Conservation (phyloP, 768 basidiomycete species). For the Hebeloma cylindrosporum region DNA sequence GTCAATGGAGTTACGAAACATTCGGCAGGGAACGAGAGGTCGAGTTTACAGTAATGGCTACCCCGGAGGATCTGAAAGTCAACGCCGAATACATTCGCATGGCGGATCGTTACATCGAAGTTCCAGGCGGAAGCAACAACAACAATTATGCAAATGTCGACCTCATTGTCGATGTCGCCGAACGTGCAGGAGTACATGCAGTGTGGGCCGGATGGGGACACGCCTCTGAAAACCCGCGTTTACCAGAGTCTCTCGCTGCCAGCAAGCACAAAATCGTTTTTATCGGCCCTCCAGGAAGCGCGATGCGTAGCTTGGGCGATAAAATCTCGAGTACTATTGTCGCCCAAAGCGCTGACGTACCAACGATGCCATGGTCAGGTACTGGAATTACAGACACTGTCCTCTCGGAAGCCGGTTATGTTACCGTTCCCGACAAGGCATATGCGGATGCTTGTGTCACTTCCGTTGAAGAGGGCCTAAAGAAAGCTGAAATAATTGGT, state of each 20-base stretch:
- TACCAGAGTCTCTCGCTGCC: constrained; percentile 90
- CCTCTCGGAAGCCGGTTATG: constrained; percentile 83
- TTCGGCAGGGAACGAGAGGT: constrained; percentile 95
- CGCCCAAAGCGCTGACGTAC: constrained; percentile 93
- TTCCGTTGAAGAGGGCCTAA: constrained; percentile 82
- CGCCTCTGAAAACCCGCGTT: constrained; percentile 96
- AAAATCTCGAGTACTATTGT: constrained; percentile 99
- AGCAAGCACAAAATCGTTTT: constrained; percentile 97
- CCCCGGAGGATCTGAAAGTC: constrained; percentile 96
- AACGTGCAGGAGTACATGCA: constrained; percentile 95
- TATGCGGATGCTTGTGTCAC: constrained; percentile 89
- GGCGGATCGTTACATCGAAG: constrained; percentile 99
- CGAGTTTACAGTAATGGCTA: constrained; percentile 99
- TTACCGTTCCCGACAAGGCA: constrained; percentile 89
- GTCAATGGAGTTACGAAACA: constrained; percentile 99
- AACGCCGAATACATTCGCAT: constrained; percentile 99
- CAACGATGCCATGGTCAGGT: constrained; percentile 99
- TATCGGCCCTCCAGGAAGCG: constrained; percentile 97
- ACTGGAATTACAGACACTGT: constrained; percentile 87
- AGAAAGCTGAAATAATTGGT: constrained; percentile 83
- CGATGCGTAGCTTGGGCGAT: constrained; percentile 98
- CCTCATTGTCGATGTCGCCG: constrained; percentile 96
- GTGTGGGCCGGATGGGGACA: constrained; percentile 99
- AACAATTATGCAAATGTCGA: constrained; percentile 99
- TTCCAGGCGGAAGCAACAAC: constrained; percentile 97